These are phyloP conservation scores for Debaryomyces sp. DNA, from an alignment of 1,139 yeast species.

Conservation along the genomic window DNA sequence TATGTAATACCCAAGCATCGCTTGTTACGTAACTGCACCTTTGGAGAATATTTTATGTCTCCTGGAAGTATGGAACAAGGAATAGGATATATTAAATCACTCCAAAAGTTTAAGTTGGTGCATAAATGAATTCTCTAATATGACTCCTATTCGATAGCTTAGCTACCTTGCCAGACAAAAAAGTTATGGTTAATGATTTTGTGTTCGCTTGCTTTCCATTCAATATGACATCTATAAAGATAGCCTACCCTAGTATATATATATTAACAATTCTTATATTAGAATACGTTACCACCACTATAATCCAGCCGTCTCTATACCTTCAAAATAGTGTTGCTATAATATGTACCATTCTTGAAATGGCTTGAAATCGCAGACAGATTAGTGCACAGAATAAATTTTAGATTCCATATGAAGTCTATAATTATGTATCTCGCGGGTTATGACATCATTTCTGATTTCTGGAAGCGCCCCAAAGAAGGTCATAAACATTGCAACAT, in stretches of 20 bases:
- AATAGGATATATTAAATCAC: neutral
- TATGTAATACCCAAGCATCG: neutral
- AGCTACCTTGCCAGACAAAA: neutral
- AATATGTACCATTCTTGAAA: neutral
- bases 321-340: neutral
- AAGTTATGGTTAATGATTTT: neutral
- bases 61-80: neutral
- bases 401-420: neutral
- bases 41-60: neutral
- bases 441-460: neutral
- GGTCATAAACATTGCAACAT: conserved; percentile 1
- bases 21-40: neutral
- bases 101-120: neutral
- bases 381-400: neutral
- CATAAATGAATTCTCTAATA: neutral
- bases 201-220: neutral
- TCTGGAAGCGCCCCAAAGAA: conserved; percentile 1
- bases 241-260: neutral
- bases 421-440: neutral
- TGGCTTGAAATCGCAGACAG: neutral
- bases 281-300: neutral
- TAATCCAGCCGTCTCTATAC: neutral
- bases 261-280: no score
- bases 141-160: neutral
- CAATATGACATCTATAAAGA: neutral